These are phyloP conservation scores for Boletus sensibilis DNA, from an alignment of 768 basidiomycete genomes.

Conservation along the genomic window DNA sequence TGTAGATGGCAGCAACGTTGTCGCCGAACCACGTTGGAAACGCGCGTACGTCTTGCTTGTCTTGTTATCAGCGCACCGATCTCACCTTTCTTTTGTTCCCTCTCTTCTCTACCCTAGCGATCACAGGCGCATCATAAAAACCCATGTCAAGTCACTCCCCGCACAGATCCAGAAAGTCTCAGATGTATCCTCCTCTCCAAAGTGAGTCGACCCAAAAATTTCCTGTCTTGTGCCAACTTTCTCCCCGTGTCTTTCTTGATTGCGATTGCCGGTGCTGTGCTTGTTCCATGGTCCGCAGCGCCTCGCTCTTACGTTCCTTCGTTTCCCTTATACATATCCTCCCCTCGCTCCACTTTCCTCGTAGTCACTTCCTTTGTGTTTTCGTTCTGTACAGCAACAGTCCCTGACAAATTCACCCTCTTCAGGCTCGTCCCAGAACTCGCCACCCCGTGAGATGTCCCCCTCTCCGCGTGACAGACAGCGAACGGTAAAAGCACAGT, in stretches of 20 bases:
- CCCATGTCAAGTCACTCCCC: slow-evolving; percentile 61
- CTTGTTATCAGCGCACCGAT: slow-evolving; percentile 33
- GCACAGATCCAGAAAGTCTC: slow-evolving; percentile 55
- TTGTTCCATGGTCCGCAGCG: not conserved
- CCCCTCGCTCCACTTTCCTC: not conserved
- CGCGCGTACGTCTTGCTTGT: slow-evolving; percentile 42
- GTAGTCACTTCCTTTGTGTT: not conserved
- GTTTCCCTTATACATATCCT: not conserved
- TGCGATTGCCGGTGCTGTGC: not conserved
- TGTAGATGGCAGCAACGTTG: slow-evolving; percentile 37
- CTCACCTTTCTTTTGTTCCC: slow-evolving; percentile 34
- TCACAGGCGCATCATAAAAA: slow-evolving; percentile 10
- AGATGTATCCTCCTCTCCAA: slow-evolving; percentile 46
- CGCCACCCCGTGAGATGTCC: slow-evolving; percentile 41
- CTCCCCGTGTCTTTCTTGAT: not conserved
- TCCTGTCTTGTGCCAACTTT: slow-evolving; percentile 5
- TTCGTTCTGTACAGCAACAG: not conserved
- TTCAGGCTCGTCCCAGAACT: slow-evolving; percentile 29
- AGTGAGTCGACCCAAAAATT: slow-evolving; percentile 39
- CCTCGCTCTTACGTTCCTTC: not conserved
- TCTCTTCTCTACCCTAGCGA: slow-evolving; percentile 2
- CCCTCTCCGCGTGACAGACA: slow-evolving; percentile 48
- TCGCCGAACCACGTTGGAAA: slow-evolving; percentile 60
- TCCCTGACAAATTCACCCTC: not conserved
- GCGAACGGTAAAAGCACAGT: slow-evolving; percentile 56